Evolutionary conservation across 192 early-diverging fungal species (phyloP), one percentile per base, ranked within the genome.

Genomic region (Backusella mclennaniae): DNA sequence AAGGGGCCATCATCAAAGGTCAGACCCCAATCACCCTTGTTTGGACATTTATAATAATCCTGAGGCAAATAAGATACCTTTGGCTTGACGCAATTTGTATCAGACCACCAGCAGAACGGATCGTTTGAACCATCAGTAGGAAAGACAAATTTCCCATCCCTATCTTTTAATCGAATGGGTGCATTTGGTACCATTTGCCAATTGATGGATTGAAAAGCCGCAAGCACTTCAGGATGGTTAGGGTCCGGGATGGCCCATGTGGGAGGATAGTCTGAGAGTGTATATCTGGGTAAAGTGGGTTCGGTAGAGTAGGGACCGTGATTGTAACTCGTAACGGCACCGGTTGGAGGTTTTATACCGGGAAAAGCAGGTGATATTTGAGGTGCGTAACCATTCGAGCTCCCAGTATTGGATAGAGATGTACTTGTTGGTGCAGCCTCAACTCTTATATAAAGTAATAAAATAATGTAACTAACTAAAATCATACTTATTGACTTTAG

Each of bases 111-210:
- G 6, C 76, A 77, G 42, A 21, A 39, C 1, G 38, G 21, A 56
- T 77, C 76, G 1, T n/a, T 39, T 23, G 38, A 14, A 36, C 33
- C 42, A 63, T 69, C 67, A 1, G 72, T 29, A 1, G 59, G 56
- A 9, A 75, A 71, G 9, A 74, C 73, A 6, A 78, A 52, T 14
- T 75, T 77, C 19, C 77, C 77, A 2, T 74, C 74, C 12, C 33
- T 53, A 12, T 83, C 73, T 1, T 74, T 67, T 26, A 26, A 35
- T 5, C 76, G 76, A 5, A 63, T 41, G 31, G 75, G 66, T 7
- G 76, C 69, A n/a, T 81, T 74, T 3, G 79, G 79, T 19, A 81
- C 75, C 9, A 73, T 56, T 26, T 42, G 29, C 79, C 79, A 81
- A 12, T 81, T 69, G 19, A 81, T 68, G 6, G 56, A 17, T 29